Percentiles rank a stretch among this genome's conserved stretches.
Conservation (phyloP, 176 grass and related monocot species). For the Musa itinerans region DNA sequence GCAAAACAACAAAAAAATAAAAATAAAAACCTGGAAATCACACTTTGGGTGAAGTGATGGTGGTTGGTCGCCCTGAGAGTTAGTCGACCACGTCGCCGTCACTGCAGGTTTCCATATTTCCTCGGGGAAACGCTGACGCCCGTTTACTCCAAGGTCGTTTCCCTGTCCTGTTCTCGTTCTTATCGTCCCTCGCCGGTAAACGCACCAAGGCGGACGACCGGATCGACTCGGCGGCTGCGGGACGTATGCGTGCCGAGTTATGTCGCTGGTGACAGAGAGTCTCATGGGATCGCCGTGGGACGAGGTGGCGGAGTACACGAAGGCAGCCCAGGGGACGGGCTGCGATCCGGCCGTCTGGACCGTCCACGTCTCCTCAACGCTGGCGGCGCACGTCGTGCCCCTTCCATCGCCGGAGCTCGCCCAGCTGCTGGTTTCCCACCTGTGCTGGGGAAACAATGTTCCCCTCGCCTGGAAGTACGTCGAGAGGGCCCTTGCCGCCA, state of each 20-base stretch:
- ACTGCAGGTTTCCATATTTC: too few species aligned
- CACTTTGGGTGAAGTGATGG: too few species aligned
- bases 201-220: background rate
- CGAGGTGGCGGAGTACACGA: constrained; percentile 56
- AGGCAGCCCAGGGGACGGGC: constrained; percentile 46
- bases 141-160: too few species aligned
- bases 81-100: too few species aligned
- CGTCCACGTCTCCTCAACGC: constrained; percentile 30
- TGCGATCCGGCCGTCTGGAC: constrained; percentile 47
- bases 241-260: background rate
- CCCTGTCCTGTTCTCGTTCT: too few species aligned
- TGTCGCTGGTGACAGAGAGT: background rate
- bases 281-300: constrained; percentile 23
- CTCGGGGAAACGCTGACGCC: too few species aligned
- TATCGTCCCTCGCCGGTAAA: too few species aligned
- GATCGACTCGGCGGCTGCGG: background rate
- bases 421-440: constrained; percentile 37
- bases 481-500: constrained; percentile 54
- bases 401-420: constrained; percentile 52
- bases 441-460: constrained; percentile 29
- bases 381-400: constrained; percentile 15
- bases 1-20: too few species aligned
- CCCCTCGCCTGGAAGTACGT: constrained; percentile 78
- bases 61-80: too few species aligned
- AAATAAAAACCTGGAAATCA: too few species aligned